A percentile compares a stretch with the other conserved stretches of the same genome.
These are phyloP conservation scores for Cyclanthera cordifolia DNA, from an alignment of 306 rosid species.

Conservation along the genomic window DNA sequence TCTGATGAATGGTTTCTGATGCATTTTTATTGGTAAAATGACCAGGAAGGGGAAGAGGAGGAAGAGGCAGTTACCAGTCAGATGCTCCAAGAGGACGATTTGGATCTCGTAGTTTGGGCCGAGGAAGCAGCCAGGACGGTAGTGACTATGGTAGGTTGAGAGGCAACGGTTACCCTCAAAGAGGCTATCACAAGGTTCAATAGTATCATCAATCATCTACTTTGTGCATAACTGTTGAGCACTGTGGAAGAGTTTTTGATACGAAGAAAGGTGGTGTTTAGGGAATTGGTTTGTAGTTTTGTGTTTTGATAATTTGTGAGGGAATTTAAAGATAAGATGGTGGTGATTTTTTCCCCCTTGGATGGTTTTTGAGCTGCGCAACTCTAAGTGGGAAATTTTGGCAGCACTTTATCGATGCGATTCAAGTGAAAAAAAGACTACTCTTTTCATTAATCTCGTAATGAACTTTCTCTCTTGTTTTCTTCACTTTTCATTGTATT, in stretches of 20 bases:
- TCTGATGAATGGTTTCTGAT: background rate
- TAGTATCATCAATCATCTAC: background rate
- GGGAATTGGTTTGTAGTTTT: slow-evolving; percentile 11
- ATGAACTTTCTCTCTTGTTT: background rate
- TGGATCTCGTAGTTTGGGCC: slow-evolving; percentile 48
- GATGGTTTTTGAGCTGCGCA: slow-evolving; percentile 51
- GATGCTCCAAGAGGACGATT: slow-evolving; percentile 69
- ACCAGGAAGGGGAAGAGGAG: slow-evolving; percentile 83
- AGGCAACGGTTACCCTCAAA: slow-evolving; percentile 60
- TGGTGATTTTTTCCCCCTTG: slow-evolving; percentile 31
- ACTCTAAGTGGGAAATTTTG: slow-evolving; percentile 55
- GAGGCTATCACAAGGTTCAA: slow-evolving; percentile 25
- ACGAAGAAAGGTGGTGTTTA: slow-evolving; percentile 6
- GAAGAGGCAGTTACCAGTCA: slow-evolving; percentile 49
- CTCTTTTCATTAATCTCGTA: slow-evolving; percentile 1
- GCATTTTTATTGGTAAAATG: slow-evolving; percentile 12
- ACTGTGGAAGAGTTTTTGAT: background rate
- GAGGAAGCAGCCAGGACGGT: slow-evolving; percentile 49
- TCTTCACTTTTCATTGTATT: background rate
- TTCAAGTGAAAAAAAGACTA: background rate
- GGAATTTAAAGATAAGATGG: background rate
- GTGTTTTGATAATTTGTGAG: slow-evolving; percentile 22
- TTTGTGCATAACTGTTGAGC: slow-evolving; percentile 7
- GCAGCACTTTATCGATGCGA: background rate
- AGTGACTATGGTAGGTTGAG: slow-evolving; percentile 47